These are phyloP conservation scores for Talaromyces sp. DNA, from an alignment of 2,329 filamentous ascomycete species.

Conservation along the genomic window DNA sequence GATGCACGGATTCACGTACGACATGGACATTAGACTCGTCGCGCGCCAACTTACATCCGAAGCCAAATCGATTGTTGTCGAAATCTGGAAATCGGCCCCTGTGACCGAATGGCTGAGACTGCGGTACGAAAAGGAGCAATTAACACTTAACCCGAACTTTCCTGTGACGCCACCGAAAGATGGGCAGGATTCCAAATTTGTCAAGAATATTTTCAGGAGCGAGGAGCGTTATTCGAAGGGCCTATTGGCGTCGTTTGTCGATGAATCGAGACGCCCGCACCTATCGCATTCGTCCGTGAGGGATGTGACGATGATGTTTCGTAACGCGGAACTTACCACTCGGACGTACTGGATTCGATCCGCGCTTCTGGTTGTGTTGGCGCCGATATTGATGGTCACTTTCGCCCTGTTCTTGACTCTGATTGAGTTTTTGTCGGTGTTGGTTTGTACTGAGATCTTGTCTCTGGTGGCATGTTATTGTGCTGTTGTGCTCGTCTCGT, in stretches of 20 bases:
- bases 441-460: background rate
- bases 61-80: background rate
- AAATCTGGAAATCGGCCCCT: conserved; percentile 15
- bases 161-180: background rate
- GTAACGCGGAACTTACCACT: conserved; percentile 1
- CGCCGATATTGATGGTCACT: conserved; percentile 6
- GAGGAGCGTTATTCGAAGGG: background rate
- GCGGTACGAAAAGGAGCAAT: background rate
- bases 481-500: conserved; percentile 1
- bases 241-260: conserved; percentile 1
- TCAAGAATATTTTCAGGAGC: background rate
- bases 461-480: conserved; percentile 1
- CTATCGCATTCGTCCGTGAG: background rate
- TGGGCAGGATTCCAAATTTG: background rate
- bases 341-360: conserved; percentile 10
- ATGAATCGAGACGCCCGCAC: background rate
- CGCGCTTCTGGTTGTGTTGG: conserved; percentile 2
- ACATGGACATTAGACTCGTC: conserved; percentile 1
- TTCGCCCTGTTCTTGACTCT: background rate
- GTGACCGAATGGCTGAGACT: background rate
- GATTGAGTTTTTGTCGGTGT: background rate
- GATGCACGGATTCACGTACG: conserved; percentile 10
- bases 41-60: background rate
- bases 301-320: background rate
- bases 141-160: background rate